Conservation (phyloP, 345 rosid species). For the Acer yangbiense region DNA sequence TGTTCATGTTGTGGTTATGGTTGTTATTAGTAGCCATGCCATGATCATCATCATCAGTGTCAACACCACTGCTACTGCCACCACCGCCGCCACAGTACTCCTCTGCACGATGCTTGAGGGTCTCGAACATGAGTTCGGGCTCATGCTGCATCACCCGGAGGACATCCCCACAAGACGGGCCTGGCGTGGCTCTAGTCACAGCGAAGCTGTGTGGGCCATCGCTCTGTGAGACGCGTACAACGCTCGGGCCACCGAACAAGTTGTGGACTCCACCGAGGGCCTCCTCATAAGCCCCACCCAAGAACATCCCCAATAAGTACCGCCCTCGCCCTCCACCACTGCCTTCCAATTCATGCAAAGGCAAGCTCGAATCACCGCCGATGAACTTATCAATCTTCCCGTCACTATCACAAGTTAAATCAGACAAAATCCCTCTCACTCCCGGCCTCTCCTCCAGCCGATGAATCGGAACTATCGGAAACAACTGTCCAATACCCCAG, state of each 20-base stretch:
- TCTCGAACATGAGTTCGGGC: constrained; percentile 96
- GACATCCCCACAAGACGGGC: constrained; percentile 85
- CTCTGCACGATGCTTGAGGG: constrained; percentile 84
- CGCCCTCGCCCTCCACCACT: constrained; percentile 32
- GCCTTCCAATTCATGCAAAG: constrained; percentile 84
- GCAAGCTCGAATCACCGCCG: constrained; percentile 84
- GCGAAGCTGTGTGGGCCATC: constrained; percentile 95
- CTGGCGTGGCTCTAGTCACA: constrained; percentile 77
- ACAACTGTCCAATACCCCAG: constrained; percentile 93
- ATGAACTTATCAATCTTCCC: constrained; percentile 90
- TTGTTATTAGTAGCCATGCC: constrained; percentile 16
- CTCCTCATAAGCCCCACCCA: constrained; percentile 99
- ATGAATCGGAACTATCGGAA: constrained; percentile 92
- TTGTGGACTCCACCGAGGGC: constrained; percentile 98
- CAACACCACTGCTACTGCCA: constrained; percentile 31
- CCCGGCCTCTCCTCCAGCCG: constrained; percentile 72
- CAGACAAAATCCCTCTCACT: constrained; percentile 75
- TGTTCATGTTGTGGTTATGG: not conserved
- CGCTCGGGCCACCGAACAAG: constrained; percentile 91
- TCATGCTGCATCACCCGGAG: constrained; percentile 95
- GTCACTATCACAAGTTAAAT: constrained; percentile 92
- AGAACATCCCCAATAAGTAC: constrained; percentile 94
- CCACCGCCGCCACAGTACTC: constrained; percentile 45
- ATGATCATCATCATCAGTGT: constrained; percentile 32
- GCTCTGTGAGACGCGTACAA: constrained; percentile 82